Evolutionary conservation across 441 rosid genomes (phyloP).

Genomic region (Viola pubescens): DNA sequence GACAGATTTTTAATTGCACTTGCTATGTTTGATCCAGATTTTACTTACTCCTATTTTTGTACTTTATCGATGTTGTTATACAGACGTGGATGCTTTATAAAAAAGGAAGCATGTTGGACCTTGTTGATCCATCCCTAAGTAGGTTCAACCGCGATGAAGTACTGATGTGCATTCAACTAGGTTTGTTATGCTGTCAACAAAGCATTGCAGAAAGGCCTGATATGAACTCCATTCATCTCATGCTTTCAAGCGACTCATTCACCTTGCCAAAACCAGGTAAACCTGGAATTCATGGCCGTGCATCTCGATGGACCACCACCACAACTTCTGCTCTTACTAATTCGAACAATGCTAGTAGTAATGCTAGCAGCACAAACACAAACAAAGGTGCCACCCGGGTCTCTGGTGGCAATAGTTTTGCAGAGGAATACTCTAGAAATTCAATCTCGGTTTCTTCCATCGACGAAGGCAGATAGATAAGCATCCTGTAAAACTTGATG

Average conservation of each 20-base stretch:
- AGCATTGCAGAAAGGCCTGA: conserved; percentile 53
- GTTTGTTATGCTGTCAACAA: conserved; percentile 77
- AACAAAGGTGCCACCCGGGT: conserved; percentile 30
- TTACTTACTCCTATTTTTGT: not conserved
- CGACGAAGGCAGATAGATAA: conserved; percentile 62
- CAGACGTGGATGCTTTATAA: conserved; percentile 72
- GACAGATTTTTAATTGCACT: not conserved
- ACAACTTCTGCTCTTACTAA: conserved; percentile 31
- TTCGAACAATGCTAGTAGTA: conserved; percentile 21
- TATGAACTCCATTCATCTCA: conserved; percentile 64
- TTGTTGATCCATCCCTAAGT: conserved; percentile 56
- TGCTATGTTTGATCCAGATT: not conserved
- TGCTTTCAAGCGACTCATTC: conserved; percentile 73
- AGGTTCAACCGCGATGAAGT: conserved; percentile 59
- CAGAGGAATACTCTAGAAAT: conserved; percentile 68
- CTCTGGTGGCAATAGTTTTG: conserved; percentile 39
- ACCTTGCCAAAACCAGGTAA: conserved; percentile 59
- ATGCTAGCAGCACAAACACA: conserved; percentile 1
- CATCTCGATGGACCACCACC: conserved; percentile 34
- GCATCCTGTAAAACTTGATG: not conserved
- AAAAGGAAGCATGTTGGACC: conserved; percentile 41
- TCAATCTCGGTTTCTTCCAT: conserved; percentile 75
- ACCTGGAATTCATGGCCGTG: conserved; percentile 72
- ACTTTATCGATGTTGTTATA: conserved; percentile 1
- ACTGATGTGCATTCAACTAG: conserved; percentile 70